Conservation (phyloP, 805 yeast species). For the Sporopachydermia quercuum region DNA sequence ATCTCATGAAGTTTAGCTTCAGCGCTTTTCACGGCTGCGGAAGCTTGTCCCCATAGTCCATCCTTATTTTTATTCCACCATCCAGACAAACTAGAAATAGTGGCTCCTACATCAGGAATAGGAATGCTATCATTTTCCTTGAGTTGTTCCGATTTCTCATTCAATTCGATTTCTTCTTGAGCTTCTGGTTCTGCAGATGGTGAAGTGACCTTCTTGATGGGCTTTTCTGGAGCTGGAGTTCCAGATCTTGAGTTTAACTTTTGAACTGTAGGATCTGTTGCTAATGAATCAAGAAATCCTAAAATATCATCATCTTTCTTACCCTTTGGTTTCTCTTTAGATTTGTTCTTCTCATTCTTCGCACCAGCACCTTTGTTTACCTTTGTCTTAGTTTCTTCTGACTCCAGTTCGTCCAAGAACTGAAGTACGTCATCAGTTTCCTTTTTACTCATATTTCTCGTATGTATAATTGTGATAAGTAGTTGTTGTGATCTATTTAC, state of each 20-base stretch:
- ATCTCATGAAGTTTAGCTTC: constrained; percentile 24
- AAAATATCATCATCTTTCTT: constrained; percentile 22
- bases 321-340: neutral
- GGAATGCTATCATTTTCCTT: constrained; percentile 2
- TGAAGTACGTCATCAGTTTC: constrained; percentile 2
- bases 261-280: constrained; percentile 12
- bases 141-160: neutral
- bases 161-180: neutral
- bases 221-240: constrained; percentile 7
- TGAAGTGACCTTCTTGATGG: neutral
- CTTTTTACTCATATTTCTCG: neutral
- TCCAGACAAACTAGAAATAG: constrained; percentile 16
- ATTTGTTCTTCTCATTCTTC: neutral
- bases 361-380: neutral
- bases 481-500: too few species aligned
- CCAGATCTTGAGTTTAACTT: constrained; percentile 5
- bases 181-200: neutral
- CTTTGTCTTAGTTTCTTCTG: neutral
- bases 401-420: constrained; percentile 2
- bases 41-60: constrained; percentile 25
- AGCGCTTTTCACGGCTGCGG: constrained; percentile 25
- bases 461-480: too few species aligned
- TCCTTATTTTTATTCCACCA: constrained; percentile 23
- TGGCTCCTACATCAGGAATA: constrained; percentile 12
- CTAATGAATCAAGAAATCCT: constrained; percentile 25